These are phyloP conservation scores for Teunomyces lycoperdinae DNA, from an alignment of 805 yeast genomes.

Conservation along the genomic window DNA sequence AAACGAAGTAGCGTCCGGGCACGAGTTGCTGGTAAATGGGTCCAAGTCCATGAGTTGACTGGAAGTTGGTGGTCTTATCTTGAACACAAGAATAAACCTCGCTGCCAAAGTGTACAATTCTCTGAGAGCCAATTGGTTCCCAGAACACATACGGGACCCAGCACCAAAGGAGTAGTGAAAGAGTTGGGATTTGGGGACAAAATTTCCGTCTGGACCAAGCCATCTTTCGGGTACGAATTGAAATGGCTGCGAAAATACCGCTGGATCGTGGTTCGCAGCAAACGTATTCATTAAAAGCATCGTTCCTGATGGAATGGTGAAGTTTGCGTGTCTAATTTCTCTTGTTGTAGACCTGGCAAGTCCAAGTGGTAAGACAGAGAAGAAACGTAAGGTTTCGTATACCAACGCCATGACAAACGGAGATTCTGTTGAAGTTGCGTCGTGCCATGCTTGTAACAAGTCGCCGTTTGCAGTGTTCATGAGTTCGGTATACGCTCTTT, in stretches of 20 bases:
- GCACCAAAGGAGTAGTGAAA: slow-evolving; percentile 61
- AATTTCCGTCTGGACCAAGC: slow-evolving; percentile 26
- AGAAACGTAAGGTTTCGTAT: slow-evolving; percentile 59
- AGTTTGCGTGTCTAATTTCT: slow-evolving; percentile 38
- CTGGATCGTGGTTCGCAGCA: slow-evolving; percentile 65
- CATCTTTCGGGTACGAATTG: slow-evolving; percentile 54
- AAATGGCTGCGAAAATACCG: slow-evolving; percentile 41
- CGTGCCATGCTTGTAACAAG: slow-evolving; percentile 33
- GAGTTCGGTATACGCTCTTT: slow-evolving; percentile 42
- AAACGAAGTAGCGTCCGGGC: slow-evolving; percentile 59
- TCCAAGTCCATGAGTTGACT: slow-evolving; percentile 40
- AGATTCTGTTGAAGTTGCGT: slow-evolving; percentile 31
- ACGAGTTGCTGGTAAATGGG: slow-evolving; percentile 49
- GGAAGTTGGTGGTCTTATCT: slow-evolving; percentile 42
- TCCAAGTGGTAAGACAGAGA: slow-evolving; percentile 65
- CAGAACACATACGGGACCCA: slow-evolving; percentile 74
- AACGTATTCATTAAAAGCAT: slow-evolving; percentile 63
- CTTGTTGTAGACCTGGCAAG: slow-evolving; percentile 62
- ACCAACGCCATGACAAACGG: slow-evolving; percentile 56
- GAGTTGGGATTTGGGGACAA: slow-evolving; percentile 12
- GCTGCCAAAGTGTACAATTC: slow-evolving; percentile 61
- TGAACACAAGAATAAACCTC: slow-evolving; percentile 51
- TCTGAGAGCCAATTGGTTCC: slow-evolving; percentile 58
- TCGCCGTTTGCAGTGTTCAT: slow-evolving; percentile 29
- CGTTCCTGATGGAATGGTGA: slow-evolving; percentile 51